Evolutionary conservation across 2,329 filamentous ascomycete species (phyloP), one percentile per base, ranked within the genome.

Genomic region (Colletotrichum sansevieriae): DNA sequence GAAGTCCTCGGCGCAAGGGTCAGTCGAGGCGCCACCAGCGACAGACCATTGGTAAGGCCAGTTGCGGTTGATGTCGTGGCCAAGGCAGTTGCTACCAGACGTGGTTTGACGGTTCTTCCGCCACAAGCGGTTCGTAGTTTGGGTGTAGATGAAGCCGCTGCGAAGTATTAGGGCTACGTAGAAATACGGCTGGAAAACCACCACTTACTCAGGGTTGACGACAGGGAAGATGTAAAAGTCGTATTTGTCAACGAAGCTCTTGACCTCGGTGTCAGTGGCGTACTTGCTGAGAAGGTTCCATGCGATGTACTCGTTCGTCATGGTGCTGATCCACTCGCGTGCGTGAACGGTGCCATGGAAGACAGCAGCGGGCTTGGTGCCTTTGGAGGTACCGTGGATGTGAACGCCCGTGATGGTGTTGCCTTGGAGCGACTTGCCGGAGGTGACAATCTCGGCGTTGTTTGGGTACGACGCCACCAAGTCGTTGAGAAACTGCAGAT

Each of bases 211-310:
- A 1, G 85, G 85, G 73, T 88, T 87, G 43, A 85, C 83, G 39
- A 87, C 75, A 3, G 84, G 83, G 71, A 86, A 80, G 71, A 90
- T 85, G 78, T 87, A 90, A 75, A 87, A 86, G 79, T 90, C 88
- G 75, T 86, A 88, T 58, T 81, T 83, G 75, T 88, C 81, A 56
- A 88, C 80, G 71, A 84, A 83, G 3, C 75, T 74, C 54, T 77
- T 78, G 46, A 81, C 73, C 13, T 78, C 73, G 39, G 77, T 71
- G 13, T 71, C 57, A 12, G 67, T 37, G 41, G 63, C 43, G 44
- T 84, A 83, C 62, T 79, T 77, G 49, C 76, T 76, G 15, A 86
- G 74, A 41, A 87, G 76, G 22, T 76, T 75, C 65, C 78, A 81
- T 20, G 81, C 79, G 18, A 85, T 74, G 73, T 85, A 86, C 73